Evolutionary conservation across 257 asterid genomes (phyloP), one percentile per base, ranked within the genome.

Genomic region (Solanum okadae): DNA sequence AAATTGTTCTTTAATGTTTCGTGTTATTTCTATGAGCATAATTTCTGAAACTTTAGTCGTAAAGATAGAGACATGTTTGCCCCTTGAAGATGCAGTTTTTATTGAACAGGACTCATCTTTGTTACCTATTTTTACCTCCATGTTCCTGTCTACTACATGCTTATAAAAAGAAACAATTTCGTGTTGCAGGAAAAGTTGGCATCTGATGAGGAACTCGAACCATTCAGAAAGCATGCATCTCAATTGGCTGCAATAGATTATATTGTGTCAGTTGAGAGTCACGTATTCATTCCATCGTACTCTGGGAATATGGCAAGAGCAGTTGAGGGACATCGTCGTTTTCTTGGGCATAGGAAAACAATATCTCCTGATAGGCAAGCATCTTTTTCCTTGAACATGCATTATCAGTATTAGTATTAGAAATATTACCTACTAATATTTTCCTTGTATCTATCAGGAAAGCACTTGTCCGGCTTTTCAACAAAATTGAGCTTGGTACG

Each of bases 311-410:
- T 96, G 99, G 99, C 98, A 52, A 94, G 94, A 89, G 96, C 99
- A 85, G 99, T 96, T 88, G 99, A 96, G 92, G 99, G 99, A 49
- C 98, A 95, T 90, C 98, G 98, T 63, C 98, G 98, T 46, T 96
- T 95, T 90, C 90, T 95, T 85, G 98, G 98, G 71, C 99, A 96
- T 70, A 92, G 95, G 87, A 96, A 94, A 93, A 95, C 98, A 73
- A 92, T 96, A 83, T 93, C 94, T 35, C 99, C 99, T 5, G 98
- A 96, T 89, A 94, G 99, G 99, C 88, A 44, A 91, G 81, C 91
- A 38, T 34, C 35, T 90, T 44, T 34, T 37, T 40, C n/a, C 61
- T 7, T 78, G 14, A 78, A 40, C 59, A n/a, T 20, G 23, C 23
- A n/a, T 0, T 40, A 40, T 78, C n/a, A 40, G 61, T n/a, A 15